phyloP scores from a whole-genome alignment of 129 eudicot genomes.

The Logfia minima region DNA sequence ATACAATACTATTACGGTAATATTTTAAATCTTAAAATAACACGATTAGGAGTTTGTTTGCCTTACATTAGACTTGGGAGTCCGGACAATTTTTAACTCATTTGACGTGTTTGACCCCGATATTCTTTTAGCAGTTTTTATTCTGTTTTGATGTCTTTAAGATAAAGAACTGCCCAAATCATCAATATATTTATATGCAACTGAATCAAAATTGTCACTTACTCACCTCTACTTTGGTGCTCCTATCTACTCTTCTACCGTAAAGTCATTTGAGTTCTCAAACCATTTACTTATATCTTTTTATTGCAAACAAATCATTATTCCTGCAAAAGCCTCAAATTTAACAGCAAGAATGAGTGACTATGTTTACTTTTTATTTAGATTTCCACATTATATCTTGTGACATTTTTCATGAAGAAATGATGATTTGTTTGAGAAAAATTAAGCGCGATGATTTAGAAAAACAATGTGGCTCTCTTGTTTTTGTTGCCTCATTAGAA shows the following conservation, averaged over 20 bases:
- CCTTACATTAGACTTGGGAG: neutral
- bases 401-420: too few relatives aligned
- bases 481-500: too few relatives aligned
- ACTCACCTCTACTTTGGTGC: neutral
- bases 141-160: neutral
- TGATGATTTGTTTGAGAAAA: too few relatives aligned
- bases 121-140: neutral
- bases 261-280: neutral
- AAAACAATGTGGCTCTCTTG: too few relatives aligned
- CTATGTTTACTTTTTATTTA: too few relatives aligned
- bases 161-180: neutral
- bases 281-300: neutral
- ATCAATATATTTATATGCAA: neutral
- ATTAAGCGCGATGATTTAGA: too few relatives aligned
- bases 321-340: conserved; percentile 6
- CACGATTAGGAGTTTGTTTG: neutral
- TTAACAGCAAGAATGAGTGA: too few relatives aligned
- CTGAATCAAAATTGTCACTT: neutral
- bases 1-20: too few relatives aligned
- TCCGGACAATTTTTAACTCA: neutral
- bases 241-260: neutral
- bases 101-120: neutral
- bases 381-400: too few relatives aligned
- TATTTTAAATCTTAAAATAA: neutral
- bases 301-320: conserved; percentile 8